These are phyloP conservation scores for Tolypocladium tropicale DNA, from an alignment of 2,329 filamentous ascomycete species.

Conservation along the genomic window DNA sequence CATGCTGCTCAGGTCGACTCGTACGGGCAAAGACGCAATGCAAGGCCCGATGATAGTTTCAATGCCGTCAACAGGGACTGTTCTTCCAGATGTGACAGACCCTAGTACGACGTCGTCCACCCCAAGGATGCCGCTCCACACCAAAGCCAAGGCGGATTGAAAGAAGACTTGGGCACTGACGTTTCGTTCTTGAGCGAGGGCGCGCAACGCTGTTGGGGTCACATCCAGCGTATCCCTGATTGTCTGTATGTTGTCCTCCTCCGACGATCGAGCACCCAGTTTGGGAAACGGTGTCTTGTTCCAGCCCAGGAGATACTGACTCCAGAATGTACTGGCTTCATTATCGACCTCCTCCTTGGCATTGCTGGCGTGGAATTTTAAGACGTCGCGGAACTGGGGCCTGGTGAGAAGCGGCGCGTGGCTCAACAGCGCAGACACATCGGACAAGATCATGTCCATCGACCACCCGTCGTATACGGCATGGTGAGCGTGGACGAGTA, in stretches of 20 bases:
- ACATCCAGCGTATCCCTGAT: slow-evolving; percentile 8
- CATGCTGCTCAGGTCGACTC: slow-evolving; percentile 46
- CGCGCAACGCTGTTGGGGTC: slow-evolving; percentile 11
- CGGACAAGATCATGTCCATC: slow-evolving; percentile 60
- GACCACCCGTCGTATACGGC: slow-evolving; percentile 93
- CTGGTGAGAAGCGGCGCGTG: slow-evolving; percentile 21
- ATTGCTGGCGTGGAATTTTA: slow-evolving; percentile 32
- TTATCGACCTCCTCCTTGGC: slow-evolving; percentile 20
- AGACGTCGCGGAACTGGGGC: slow-evolving; percentile 52
- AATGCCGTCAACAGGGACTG: slow-evolving; percentile 57
- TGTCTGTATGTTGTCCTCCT: slow-evolving; percentile 6
- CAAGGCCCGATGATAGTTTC: slow-evolving; percentile 73
- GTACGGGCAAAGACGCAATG: slow-evolving; percentile 63
- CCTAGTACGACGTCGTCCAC: slow-evolving; percentile 61
- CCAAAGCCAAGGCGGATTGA: slow-evolving; percentile 57
- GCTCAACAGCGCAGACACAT: slow-evolving; percentile 46
- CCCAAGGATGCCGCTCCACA: slow-evolving; percentile 57
- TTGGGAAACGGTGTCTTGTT: slow-evolving; percentile 47
- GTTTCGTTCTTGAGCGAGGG: slow-evolving; percentile 26
- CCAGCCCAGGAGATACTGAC: slow-evolving; percentile 48
- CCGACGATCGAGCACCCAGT: slow-evolving; percentile 17
- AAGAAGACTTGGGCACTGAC: slow-evolving; percentile 63
- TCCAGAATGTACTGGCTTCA: slow-evolving; percentile 56
- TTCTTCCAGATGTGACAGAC: slow-evolving; percentile 72
- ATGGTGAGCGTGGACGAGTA: slow-evolving; percentile 61